These are phyloP conservation scores for Ophiostoma ips DNA, from an alignment of 2,329 filamentous ascomycete genomes.

Conservation along the genomic window DNA sequence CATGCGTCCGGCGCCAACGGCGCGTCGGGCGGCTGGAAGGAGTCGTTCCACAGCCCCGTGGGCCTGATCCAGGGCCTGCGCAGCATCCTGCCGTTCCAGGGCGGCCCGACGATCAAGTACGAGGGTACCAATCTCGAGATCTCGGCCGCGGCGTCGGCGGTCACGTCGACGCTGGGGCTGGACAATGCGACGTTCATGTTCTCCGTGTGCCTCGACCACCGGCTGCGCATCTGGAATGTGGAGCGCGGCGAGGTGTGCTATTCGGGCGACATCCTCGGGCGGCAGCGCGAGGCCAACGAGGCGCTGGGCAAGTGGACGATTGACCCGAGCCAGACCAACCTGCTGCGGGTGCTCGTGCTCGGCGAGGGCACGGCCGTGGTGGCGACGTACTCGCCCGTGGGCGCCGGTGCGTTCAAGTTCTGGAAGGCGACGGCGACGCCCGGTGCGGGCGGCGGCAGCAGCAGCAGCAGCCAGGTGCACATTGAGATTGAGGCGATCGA, in stretches of 20 bases:
- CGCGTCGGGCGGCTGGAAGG: constrained; percentile 40
- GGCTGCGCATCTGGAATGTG: constrained; percentile 78
- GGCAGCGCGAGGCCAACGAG: constrained; percentile 52
- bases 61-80: constrained; percentile 56
- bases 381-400: constrained; percentile 77
- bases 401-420: constrained; percentile 85
- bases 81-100: constrained; percentile 52
- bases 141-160: constrained; percentile 50
- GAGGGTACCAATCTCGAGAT: constrained; percentile 52
- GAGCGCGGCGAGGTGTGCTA: constrained; percentile 64
- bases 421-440: constrained; percentile 61
- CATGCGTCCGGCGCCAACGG: not conserved
- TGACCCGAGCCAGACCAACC: constrained; percentile 62
- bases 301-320: constrained; percentile 56
- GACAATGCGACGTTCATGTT: constrained; percentile 44
- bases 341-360: constrained; percentile 57
- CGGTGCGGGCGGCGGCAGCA: constrained; percentile 27
- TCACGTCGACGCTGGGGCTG: constrained; percentile 37
- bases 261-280: constrained; percentile 64
- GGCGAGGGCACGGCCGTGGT: constrained; percentile 41
- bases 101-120: constrained; percentile 48
- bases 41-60: constrained; percentile 59
- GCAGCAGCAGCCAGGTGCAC: constrained; percentile 16
- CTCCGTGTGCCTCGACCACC: constrained; percentile 80
- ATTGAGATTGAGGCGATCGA: constrained; percentile 40